Base-by-base conservation (phyloP, 2,329 filamentous ascomycete species). In the Curvularia verruculosa region DNA sequence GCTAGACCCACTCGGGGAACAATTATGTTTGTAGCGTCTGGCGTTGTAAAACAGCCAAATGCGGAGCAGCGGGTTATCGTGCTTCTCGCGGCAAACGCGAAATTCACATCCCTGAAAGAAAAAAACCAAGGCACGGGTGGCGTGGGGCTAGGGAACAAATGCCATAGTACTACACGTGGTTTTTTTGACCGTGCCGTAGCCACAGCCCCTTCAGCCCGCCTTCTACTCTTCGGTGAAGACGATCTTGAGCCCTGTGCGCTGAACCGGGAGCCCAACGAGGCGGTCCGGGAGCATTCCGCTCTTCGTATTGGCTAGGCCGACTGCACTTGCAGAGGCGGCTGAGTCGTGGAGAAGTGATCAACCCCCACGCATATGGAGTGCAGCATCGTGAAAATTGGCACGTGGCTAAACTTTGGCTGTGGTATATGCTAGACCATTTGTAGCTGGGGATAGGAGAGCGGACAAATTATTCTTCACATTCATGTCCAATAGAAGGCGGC, bases 51-150 rank as follows among this genome's bases (percentile, higher is more conserved):
- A 48, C 40, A 51, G 34, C 52, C 57, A 59, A 52, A 61, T 57
- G 58, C 56, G 55, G 61, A 52, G 62, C 46, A 49, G 58, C 57
- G 61, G 63, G 54, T 54, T 60, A 63, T 63, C 61, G 69, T 73
- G 71, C 70, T 71, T 71, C 65, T 66, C 71, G 70, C 71, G 72
- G 70, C 63, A 72, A 69, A 45, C 40, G 50, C 40, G 53, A 53
- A 56, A 53, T 56, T 49, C 24, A 29, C 37, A 36, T 45, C n/a
- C 49, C 52, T 43, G 51, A 40, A 36, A 12, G 9, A 45, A 45
- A 31, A 29, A 41, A 44, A 48, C 28, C 40, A 45, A 49, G 41
- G 41, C 43, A 18, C 52, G 51, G 40, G 51, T 37, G 34, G 52
- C 49, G 54, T 39, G 48, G 39, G 46, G 36, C 36, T 56, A 34